Evolutionary conservation across 257 asterid genomes (phyloP).

Genomic region (Ballota nigra): DNA sequence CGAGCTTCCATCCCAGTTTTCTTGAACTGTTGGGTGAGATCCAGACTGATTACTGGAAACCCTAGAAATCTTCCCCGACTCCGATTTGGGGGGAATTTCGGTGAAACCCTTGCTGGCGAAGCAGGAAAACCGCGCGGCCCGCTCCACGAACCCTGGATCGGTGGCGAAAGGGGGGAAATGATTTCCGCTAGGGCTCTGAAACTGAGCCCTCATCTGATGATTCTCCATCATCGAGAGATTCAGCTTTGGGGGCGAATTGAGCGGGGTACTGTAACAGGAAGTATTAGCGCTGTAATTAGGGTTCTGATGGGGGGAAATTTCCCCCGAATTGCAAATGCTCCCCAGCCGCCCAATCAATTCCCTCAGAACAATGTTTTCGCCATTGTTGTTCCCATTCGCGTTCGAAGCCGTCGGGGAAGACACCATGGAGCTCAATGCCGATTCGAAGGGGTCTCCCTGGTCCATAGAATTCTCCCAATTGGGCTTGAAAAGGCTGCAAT

Average conservation of each 20-base stretch:
- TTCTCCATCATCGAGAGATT: constrained; percentile 41
- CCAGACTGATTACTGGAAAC: constrained; percentile 38
- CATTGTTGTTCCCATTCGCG: constrained; percentile 27
- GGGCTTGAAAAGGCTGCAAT: constrained; percentile 36
- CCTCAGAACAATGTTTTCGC: constrained; percentile 48
- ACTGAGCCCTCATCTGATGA: constrained; percentile 36
- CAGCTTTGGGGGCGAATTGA: constrained; percentile 79
- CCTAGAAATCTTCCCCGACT: constrained; percentile 45
- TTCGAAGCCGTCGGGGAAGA: constrained; percentile 68
- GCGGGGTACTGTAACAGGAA: constrained; percentile 67
- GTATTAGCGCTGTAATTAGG: constrained; percentile 36
- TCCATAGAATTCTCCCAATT: constrained; percentile 63
- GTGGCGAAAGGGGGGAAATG: constrained; percentile 49
- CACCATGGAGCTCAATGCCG: constrained; percentile 91
- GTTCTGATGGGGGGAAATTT: constrained; percentile 43
- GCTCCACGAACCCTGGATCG: constrained; percentile 67
- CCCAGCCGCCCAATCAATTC: constrained; percentile 82
- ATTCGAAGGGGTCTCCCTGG: constrained; percentile 65
- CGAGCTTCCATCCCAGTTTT: constrained; percentile 32
- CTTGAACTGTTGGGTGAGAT: constrained; percentile 40
- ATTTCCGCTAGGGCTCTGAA: constrained; percentile 22
- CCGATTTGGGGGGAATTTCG: constrained; percentile 29
- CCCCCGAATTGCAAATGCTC: constrained; percentile 62
- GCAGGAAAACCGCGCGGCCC: constrained; percentile 72
- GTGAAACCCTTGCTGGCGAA: constrained; percentile 42